Base-by-base conservation (phyloP, 225 moss, liverwort and hornwort genomes). In the Marchantia paleacea region DNA sequence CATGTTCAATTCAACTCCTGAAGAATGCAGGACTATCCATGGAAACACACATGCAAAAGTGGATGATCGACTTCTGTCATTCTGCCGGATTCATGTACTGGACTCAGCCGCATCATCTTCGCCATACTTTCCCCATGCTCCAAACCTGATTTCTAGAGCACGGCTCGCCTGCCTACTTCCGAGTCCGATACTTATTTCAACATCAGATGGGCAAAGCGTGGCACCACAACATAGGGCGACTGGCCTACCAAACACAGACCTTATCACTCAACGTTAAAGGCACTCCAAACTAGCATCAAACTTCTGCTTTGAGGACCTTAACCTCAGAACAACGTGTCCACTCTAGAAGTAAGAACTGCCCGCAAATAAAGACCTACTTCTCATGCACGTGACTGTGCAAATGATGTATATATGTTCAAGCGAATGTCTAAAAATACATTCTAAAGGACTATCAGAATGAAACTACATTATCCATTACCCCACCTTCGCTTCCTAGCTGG, bases 401-500 rank as follows among this genome's bases (percentile, higher is more conserved):
- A 28, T 25, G 19, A 71, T 51, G 52, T 39, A 20, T 25, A 73
- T 69, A 25, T 29, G 28, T 66, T 71, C 50, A 73, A 28, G 47
- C 28, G 25, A 77, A 65, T 78, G 52, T 68, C 24, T 79, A 52
- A 53, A 39, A 57, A 25, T 78, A 67, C 65, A 65, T 64, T 69
- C 69, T 69, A 54, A 22, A 18, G 13, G 18, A 15, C 54, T 26
- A 16, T 30, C 51, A 28, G 63, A 51, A 24, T 49, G 11, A 31
- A 69, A 66, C 50, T 31, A 63, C 71, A 39, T 85, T 90, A 97
- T 67, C 94, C 91, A 91, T 91, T 94, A 83, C 91, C 92, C 96
- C 94, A 97, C 81, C 96, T 89, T 83, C 96, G 89, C 86, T 97
- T 97, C 83, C 96, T 90, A 73, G 96, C 92, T 80, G 96, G 96